Evolutionary conservation across 768 basidiomycete species (phyloP), one percentile per base, ranked within the genome.

Genomic region (Lentinula edodes): DNA sequence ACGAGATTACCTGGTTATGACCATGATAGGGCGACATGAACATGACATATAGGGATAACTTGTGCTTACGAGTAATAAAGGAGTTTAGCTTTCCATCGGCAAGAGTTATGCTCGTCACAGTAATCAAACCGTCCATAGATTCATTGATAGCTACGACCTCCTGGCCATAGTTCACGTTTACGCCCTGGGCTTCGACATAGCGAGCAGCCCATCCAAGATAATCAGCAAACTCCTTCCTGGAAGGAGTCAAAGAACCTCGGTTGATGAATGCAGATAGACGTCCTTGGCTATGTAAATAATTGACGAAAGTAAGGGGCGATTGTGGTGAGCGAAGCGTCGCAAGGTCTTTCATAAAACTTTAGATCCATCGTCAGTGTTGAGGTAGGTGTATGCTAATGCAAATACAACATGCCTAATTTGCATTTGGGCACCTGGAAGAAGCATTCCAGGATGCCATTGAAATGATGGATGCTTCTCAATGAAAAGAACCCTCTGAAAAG

Each of bases 401-500:
- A 3, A 39, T 20, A 34, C 10, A 35, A 32, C 9, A 62, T 60
- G 76, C 80, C 78, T 82, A 46, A 84, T 83, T 66, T 83, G 83
- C 83, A 83, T 83, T 38, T 73, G 73, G 34, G 78, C 76, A 32
- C 77, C 80, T 41, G 80, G 80, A 6, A 83, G 70, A 51, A 83
- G 75, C 81, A 83, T 83, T 12, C 79, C 81, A 23, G 81, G 81
- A 66, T 84, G 83, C 83, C 83, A 84, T 58, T 72, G 73, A 66
- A 84, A 83, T 58, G 71, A 66, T 1, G 71, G 64, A 41, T 83
- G 75, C 65, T 74, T 79, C 69, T 83, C 83, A 43, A 83, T 73
- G 70, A 83, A 84, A 54, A 80, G 72, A 10, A 73, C 65, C 23
- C 74, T 67, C 67, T 68, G 64, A 61, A 75, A 54, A 61, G 63